Conservation (phyloP, 1,139 yeast species). For the Yamadazyma diospyri region DNA sequence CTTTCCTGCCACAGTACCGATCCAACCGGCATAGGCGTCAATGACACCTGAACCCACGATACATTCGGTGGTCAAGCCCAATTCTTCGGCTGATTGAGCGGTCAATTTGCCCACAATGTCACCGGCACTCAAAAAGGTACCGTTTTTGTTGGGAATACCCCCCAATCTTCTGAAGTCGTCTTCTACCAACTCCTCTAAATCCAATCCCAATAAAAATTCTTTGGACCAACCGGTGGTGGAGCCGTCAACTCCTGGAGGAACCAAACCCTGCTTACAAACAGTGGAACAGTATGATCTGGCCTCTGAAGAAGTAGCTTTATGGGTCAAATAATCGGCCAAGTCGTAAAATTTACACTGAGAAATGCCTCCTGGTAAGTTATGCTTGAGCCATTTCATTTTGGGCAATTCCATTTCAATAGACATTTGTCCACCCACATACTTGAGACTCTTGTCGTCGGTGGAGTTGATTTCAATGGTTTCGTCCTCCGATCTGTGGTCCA, state of each 20-base stretch:
- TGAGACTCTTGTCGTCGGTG: conserved; percentile 72
- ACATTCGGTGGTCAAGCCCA: conserved; percentile 77
- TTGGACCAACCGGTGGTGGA: conserved; percentile 87
- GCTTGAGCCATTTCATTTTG: conserved; percentile 93
- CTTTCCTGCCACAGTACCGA: conserved; percentile 94
- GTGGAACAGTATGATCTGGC: conserved; percentile 86
- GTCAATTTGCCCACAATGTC: conserved; percentile 76
- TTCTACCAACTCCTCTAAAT: conserved; percentile 71
- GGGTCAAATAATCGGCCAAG: conserved; percentile 86
- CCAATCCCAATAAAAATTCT: conserved; percentile 66
- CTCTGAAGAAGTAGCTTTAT: conserved; percentile 82
- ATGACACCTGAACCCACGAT: conserved; percentile 93
- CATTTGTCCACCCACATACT: conserved; percentile 97
- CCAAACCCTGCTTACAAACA: conserved; percentile 93
- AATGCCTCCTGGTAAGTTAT: conserved; percentile 70
- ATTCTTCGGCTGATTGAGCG: conserved; percentile 66
- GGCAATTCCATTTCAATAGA: conserved; percentile 98
- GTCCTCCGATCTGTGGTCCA: conserved; percentile 95
- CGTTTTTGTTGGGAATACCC: conserved; percentile 73
- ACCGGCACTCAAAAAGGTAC: conserved; percentile 80
- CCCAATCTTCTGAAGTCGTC: conserved; percentile 80
- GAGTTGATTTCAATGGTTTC: conserved; percentile 81
- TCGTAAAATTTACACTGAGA: conserved; percentile 80
- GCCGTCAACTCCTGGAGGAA: conserved; percentile 87
- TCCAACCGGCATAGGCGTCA: conserved; percentile 98